A percentile compares a stretch with the other conserved stretches of the same genome.
phyloP scores from a whole-genome alignment of 352 stramenopile species.

The Pythium sp. region DNA sequence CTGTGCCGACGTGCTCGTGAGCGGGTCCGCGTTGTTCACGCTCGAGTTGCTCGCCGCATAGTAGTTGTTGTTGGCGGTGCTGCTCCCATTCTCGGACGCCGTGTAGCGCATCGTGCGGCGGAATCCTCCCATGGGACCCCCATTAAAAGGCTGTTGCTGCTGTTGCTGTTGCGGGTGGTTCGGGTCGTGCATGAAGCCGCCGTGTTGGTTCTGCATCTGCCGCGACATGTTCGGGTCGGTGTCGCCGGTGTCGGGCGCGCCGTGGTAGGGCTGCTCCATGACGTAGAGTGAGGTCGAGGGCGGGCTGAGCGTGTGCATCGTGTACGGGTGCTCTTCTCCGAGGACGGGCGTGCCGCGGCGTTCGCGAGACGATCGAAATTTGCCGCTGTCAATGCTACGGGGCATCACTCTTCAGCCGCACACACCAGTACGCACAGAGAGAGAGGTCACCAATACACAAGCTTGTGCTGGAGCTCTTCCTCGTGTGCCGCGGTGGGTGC shows the following conservation, averaged over 20 bases:
- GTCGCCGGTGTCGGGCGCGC: constrained; percentile 22
- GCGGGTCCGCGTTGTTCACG: constrained; percentile 15
- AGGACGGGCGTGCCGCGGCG: constrained; percentile 67
- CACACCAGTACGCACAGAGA: neutral
- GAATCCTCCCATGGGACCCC: constrained; percentile 7
- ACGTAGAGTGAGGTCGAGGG: constrained; percentile 57
- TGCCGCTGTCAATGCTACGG: constrained; percentile 21
- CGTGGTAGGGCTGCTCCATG: constrained; percentile 55
- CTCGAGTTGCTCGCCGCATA: constrained; percentile 31
- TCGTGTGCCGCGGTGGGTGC: neutral
- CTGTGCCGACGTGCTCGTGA: constrained; percentile 53
- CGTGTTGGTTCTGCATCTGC: constrained; percentile 4
- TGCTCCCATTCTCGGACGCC: constrained; percentile 15
- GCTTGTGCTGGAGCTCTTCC: neutral
- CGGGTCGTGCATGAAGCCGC: constrained; percentile 24
- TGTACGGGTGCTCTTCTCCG: constrained; percentile 64
- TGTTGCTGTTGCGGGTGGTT: neutral
- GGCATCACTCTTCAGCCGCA: constrained; percentile 12
- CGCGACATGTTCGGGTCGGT: constrained; percentile 6
- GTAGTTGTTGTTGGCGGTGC: constrained; percentile 23
- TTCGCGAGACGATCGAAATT: constrained; percentile 30
- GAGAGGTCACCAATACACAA: neutral
- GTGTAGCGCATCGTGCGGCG: constrained; percentile 24
- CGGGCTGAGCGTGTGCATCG: constrained; percentile 41
- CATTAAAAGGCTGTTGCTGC: constrained; percentile 23